Conservation (phyloP, 768 basidiomycete genomes). For the Leccinum sublutescens region DNA sequence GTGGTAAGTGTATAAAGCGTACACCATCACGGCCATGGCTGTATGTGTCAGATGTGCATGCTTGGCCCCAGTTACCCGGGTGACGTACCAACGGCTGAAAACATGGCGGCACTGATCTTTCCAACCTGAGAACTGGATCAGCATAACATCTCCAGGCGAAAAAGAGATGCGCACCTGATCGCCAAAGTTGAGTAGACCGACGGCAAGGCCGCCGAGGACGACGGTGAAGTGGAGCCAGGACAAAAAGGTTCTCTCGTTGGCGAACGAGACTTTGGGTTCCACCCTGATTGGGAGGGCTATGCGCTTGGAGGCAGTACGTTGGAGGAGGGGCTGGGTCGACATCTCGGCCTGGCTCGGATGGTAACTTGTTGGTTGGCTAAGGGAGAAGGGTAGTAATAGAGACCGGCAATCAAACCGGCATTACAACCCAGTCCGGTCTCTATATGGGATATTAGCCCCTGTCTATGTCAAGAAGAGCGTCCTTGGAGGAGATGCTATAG, state of each 20-base stretch:
- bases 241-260: constrained; percentile 93
- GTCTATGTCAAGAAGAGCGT: not conserved
- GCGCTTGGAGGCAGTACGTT: constrained; percentile 89
- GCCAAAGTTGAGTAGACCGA: constrained; percentile 96
- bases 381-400: not conserved
- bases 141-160: not conserved
- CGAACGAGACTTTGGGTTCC: constrained; percentile 93
- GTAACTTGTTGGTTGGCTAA: not conserved
- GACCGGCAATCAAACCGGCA: constrained; percentile 8
- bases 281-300: constrained; percentile 95
- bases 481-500: constrained; percentile 11
- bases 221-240: constrained; percentile 99
- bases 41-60: constrained; percentile 11
- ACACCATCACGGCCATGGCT: constrained; percentile 98
- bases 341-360: constrained; percentile 39
- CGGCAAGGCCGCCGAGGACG: constrained; percentile 93
- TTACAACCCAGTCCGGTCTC: constrained; percentile 8
- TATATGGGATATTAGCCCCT: constrained; percentile 24
- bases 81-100: constrained; percentile 83
- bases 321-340: constrained; percentile 97
- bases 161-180: constrained; percentile 61
- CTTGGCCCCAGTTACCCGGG: not conserved
- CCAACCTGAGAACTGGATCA: constrained; percentile 59
- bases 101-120: constrained; percentile 95
- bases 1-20: constrained; percentile 93